Evolutionary conservation across 768 basidiomycete genomes (phyloP).

Genomic region (Galerina sulciceps): DNA sequence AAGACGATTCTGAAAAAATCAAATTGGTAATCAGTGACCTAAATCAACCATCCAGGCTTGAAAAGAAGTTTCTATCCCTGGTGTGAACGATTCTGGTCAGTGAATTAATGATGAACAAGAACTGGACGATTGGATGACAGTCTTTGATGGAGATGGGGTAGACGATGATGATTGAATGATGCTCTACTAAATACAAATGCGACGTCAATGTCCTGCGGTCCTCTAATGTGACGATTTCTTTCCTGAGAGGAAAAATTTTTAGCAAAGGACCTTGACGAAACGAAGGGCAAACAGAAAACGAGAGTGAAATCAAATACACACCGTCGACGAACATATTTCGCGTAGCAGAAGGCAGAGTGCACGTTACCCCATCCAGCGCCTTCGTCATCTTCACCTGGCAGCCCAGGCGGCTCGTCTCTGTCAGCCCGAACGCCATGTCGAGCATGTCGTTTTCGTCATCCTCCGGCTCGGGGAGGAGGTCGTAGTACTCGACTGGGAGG

Average conservation of each 20-base stretch:
- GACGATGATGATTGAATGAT: too few relatives aligned
- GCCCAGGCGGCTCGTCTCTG: constrained; percentile 86
- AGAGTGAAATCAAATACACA: constrained; percentile 35
- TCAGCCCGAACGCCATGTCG: constrained; percentile 96
- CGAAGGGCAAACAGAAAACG: not conserved
- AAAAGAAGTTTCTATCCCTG: too few relatives aligned
- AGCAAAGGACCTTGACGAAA: not conserved
- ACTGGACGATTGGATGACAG: too few relatives aligned
- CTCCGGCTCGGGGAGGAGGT: constrained; percentile 87
- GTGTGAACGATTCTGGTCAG: too few relatives aligned
- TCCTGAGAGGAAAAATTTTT: constrained; percentile 3
- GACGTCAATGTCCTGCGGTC: not conserved
- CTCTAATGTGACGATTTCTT: constrained; percentile 22
- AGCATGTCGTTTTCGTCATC: constrained; percentile 99
- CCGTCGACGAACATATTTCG: constrained; percentile 98
- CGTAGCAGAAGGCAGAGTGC: constrained; percentile 88
- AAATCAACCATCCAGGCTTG: too few relatives aligned
- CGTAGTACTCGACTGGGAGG: constrained; percentile 78
- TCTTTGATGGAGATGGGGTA: too few relatives aligned
- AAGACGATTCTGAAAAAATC: too few relatives aligned
- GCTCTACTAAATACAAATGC: not conserved
- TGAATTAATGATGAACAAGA: too few relatives aligned
- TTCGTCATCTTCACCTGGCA: constrained; percentile 80
- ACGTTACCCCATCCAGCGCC: constrained; percentile 84
- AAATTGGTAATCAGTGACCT: too few relatives aligned